Base-by-base conservation (phyloP, 768 basidiomycete species). In the Lentinula sp. region DNA sequence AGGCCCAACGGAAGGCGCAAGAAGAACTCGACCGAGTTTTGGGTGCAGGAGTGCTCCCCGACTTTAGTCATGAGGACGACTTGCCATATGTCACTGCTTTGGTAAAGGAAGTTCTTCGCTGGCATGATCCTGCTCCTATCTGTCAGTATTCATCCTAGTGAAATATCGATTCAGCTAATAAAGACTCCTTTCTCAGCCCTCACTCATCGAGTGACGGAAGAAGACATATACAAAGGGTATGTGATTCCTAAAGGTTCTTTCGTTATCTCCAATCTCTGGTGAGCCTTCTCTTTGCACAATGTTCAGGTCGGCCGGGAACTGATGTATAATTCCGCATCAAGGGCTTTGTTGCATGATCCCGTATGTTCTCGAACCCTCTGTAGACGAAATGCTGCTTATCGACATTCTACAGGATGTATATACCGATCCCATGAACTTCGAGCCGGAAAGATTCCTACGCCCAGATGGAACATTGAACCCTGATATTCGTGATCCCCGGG, bases 161-260 rank as follows among this genome's bases (percentile, higher is more conserved):
- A 7, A 43, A 1, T 2, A n/a, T 7, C n/a, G 16, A 16, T 43
- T 3, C 7, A 16, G 42, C 28, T 28, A 28, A 28, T 43, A 5
- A 13, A 16, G 5, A n/a, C 9, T 10, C 21, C 46, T n/a, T 23
- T 18, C 21, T 46, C n/a, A 48, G 46, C 46, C 11, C 46, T 48
- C 8, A 48, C 46, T n/a, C 46, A 48, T 48, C 46, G 46, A 48
- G 46, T 46, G 18, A 45, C 43, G 3, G 43, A 45, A 45, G 43
- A 45, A 9, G 71, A 72, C 55, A 60, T 65, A 0, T 70, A 73
- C 58, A 54, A 68, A 2, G 72, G 70, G 0, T 68, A 67, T 57
- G 57, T 66, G 34, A 69, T 73, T 37, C 70, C 70, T 3, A 68
- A 68, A 43, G 71, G 70, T 10, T 68, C 72, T 1, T 67, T 70